Evolutionary conservation across 2,329 filamentous ascomycete genomes (phyloP).

Genomic region (Sporothrix schenckii): DNA sequence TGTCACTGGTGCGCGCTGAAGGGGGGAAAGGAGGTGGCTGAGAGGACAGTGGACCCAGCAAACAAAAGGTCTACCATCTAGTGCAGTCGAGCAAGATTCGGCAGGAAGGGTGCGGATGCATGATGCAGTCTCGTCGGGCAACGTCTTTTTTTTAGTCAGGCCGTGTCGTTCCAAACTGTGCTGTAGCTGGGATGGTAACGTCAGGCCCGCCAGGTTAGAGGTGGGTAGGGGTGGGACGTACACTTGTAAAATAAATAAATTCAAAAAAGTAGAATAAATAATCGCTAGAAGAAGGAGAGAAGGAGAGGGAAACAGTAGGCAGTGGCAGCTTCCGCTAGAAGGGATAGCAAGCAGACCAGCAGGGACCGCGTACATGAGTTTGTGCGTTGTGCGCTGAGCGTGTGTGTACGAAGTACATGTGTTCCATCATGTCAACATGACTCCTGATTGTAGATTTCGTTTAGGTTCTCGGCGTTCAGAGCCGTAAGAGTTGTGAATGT

Average conservation of each 20-base stretch:
- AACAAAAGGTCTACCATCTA: not conserved
- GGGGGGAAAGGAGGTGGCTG: conserved; percentile 29
- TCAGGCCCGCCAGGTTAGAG: conserved; percentile 5
- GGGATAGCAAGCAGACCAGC: not conserved
- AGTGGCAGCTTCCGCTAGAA: not conserved
- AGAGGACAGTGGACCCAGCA: conserved; percentile 10
- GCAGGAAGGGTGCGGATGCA: conserved; percentile 18
- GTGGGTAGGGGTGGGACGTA: not conserved
- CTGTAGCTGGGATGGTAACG: conserved; percentile 15
- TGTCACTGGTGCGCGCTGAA: not conserved
- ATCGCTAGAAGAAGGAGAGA: not conserved
- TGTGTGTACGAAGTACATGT: not conserved
- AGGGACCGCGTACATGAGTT: conserved; percentile 5
- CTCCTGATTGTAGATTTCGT: not conserved
- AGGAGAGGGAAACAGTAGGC: not conserved
- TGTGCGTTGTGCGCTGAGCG: not conserved
- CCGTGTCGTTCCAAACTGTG: conserved; percentile 11
- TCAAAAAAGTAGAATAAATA: not conserved
- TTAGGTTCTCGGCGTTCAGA: not conserved
- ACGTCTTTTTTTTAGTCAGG: conserved; percentile 9
- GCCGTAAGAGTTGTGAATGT: not conserved
- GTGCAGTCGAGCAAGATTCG: conserved; percentile 20
- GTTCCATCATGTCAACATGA: conserved; percentile 13
- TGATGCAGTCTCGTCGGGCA: conserved; percentile 21
- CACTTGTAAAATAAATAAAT: not conserved